A percentile compares a stretch with the other conserved stretches of the same genome.
Conservation (phyloP, 2,329 filamentous ascomycete genomes). For the Fusarium tanahbumbuense region DNA sequence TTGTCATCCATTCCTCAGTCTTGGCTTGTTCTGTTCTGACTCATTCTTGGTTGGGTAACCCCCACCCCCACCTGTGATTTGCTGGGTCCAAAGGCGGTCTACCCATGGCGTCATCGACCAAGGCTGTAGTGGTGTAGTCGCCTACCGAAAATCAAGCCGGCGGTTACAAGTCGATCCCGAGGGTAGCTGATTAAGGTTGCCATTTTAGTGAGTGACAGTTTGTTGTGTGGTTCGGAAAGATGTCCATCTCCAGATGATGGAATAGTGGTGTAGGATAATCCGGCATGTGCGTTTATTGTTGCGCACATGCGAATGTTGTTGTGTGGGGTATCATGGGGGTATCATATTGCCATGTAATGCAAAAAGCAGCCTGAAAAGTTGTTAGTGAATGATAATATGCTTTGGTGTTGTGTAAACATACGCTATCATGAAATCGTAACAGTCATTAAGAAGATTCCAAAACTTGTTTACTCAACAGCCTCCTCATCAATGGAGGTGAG, state of each 20-base stretch:
- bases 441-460: slow-evolving; percentile 43
- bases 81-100: slow-evolving; percentile 22
- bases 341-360: slow-evolving; percentile 42
- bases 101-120: slow-evolving; percentile 39
- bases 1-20: slow-evolving; percentile 32
- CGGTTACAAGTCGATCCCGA: slow-evolving; percentile 28
- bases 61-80: slow-evolving; percentile 32
- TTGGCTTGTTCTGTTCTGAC: slow-evolving; percentile 30
- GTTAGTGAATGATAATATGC: slow-evolving; percentile 31
- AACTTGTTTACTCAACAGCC: slow-evolving; percentile 58
- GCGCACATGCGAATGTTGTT: slow-evolving; percentile 40
- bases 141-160: slow-evolving; percentile 27
- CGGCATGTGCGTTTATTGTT: slow-evolving; percentile 38
- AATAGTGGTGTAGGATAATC: slow-evolving; percentile 34
- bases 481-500: slow-evolving; percentile 56
- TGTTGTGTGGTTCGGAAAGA: slow-evolving; percentile 6
- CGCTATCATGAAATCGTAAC: slow-evolving; percentile 47
- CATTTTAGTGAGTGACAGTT: slow-evolving; percentile 19
- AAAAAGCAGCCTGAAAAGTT: slow-evolving; percentile 42
- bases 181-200: slow-evolving; percentile 21
- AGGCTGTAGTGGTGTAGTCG: slow-evolving; percentile 23
- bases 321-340: slow-evolving; percentile 45
- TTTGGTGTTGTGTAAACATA: slow-evolving; percentile 16
- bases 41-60: slow-evolving; percentile 32
- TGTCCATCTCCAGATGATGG: slow-evolving; percentile 29